phyloP scores from a whole-genome alignment of 1,139 yeast species.

The Yamadazyma epiphylla region DNA sequence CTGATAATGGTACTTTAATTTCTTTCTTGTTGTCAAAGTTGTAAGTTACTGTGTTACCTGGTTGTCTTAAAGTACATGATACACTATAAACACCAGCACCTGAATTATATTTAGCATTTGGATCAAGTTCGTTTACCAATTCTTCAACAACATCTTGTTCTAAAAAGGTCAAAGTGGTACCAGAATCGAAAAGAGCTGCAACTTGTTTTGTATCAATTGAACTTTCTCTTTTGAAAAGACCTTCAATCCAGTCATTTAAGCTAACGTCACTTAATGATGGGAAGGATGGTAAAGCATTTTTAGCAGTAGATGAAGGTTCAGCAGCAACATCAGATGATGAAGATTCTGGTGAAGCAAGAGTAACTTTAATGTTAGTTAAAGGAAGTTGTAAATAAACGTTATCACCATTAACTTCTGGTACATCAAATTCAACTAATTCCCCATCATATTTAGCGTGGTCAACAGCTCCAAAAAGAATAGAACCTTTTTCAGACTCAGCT shows the following conservation, averaged over 20 bases:
- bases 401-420: slow-evolving; percentile 15
- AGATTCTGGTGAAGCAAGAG: slow-evolving; percentile 1
- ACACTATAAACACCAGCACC: slow-evolving; percentile 20
- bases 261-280: no score
- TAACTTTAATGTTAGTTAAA: slow-evolving; percentile 14
- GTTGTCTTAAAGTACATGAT: slow-evolving; percentile 24
- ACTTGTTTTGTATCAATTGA: slow-evolving; percentile 5
- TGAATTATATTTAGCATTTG: slow-evolving; percentile 12
- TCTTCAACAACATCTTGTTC: slow-evolving; percentile 15
- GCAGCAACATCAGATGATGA: slow-evolving; percentile 6
- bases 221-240: slow-evolving; percentile 33
- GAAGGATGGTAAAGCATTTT: no score
- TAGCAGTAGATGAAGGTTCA: slow-evolving; percentile 8
- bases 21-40: slow-evolving; percentile 18
- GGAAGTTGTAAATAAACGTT: slow-evolving; percentile 19
- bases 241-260: slow-evolving; percentile 69
- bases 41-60: slow-evolving; percentile 21
- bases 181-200: slow-evolving; percentile 35
- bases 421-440: slow-evolving; percentile 23
- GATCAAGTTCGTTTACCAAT: slow-evolving; percentile 16
- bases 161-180: slow-evolving; percentile 34
- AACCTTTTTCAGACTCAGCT: slow-evolving; percentile 37
- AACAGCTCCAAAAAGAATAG: slow-evolving; percentile 55
- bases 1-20: slow-evolving; percentile 34
- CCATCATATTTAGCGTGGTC: slow-evolving; percentile 54